Conservation (phyloP, 371 early-diverging fungal genomes). For the Lichtheimia hyalospora region DNA sequence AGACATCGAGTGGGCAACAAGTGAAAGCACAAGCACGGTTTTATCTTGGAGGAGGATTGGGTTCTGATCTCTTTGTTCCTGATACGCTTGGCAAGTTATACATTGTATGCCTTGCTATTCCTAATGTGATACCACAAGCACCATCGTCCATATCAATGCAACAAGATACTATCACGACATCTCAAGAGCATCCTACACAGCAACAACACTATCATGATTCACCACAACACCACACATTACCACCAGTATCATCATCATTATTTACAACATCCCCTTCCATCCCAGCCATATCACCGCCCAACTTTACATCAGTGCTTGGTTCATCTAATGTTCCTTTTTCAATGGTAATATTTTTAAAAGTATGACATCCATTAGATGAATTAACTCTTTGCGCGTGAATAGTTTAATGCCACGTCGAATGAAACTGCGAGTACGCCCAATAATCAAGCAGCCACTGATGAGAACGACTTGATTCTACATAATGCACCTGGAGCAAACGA, state of each 20-base stretch:
- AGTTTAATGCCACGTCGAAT: no score
- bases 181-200: neutral
- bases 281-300: no score
- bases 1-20: conserved; percentile 41
- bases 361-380: no score
- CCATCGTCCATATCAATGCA: neutral
- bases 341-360: no score
- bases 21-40: conserved; percentile 40
- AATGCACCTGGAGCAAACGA: no score
- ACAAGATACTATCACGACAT: neutral
- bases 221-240: neutral
- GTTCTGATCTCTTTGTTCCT: conserved; percentile 46
- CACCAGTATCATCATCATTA: neutral
- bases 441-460: no score
- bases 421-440: no score
- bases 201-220: neutral
- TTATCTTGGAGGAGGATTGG: conserved; percentile 63
- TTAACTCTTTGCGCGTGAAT: no score
- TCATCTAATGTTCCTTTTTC: no score
- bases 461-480: no score
- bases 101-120: conserved; percentile 17
- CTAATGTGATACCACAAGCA: neutral
- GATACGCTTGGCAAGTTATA: conserved; percentile 13
- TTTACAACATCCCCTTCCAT: no score
- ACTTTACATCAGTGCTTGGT: no score